Percentiles rank a stretch among this genome's conserved stretches.
phyloP scores from a whole-genome alignment of 805 yeast genomes.

The Barnettozyma californica region DNA sequence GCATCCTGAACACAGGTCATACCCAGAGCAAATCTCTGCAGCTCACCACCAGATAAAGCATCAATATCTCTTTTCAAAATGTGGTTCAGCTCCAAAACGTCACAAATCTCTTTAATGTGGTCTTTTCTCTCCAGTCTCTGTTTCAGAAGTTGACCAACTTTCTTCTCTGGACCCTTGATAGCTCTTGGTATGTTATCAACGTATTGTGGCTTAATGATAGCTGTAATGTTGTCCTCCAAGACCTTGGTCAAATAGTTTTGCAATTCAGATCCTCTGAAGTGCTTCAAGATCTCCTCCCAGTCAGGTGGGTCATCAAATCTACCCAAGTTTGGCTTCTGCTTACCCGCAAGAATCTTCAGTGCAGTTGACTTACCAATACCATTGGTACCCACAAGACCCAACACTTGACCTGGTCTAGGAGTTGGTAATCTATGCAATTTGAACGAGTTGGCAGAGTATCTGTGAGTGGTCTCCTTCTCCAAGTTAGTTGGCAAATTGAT shows the following conservation, averaged over 20 bases:
- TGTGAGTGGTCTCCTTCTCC: slow-evolving; percentile 88
- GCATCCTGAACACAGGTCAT: slow-evolving; percentile 95
- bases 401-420: slow-evolving; percentile 98
- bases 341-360: slow-evolving; percentile 92
- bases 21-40: slow-evolving; percentile 97
- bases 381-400: slow-evolving; percentile 96
- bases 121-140: slow-evolving; percentile 66
- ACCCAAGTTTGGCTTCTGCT: slow-evolving; percentile 95
- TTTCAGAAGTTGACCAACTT: slow-evolving; percentile 80
- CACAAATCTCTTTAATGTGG: slow-evolving; percentile 61
- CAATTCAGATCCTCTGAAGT: slow-evolving; percentile 95
- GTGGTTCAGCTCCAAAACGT: slow-evolving; percentile 66
- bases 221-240: slow-evolving; percentile 88
- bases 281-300: slow-evolving; percentile 88
- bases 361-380: slow-evolving; percentile 99
- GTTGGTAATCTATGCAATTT: slow-evolving; percentile 95
- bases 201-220: slow-evolving; percentile 98
- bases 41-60: slow-evolving; percentile 95
- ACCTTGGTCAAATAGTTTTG: slow-evolving; percentile 94
- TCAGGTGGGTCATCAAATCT: slow-evolving; percentile 93
- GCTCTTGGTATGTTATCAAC: slow-evolving; percentile 98
- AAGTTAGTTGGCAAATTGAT: slow-evolving; percentile 95
- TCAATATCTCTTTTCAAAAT: slow-evolving; percentile 84
- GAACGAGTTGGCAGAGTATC: slow-evolving; percentile 97
- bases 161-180: slow-evolving; percentile 80